These are phyloP conservation scores for Colletotrichum sp. DNA, from an alignment of 2,329 filamentous ascomycete species.

Conservation along the genomic window DNA sequence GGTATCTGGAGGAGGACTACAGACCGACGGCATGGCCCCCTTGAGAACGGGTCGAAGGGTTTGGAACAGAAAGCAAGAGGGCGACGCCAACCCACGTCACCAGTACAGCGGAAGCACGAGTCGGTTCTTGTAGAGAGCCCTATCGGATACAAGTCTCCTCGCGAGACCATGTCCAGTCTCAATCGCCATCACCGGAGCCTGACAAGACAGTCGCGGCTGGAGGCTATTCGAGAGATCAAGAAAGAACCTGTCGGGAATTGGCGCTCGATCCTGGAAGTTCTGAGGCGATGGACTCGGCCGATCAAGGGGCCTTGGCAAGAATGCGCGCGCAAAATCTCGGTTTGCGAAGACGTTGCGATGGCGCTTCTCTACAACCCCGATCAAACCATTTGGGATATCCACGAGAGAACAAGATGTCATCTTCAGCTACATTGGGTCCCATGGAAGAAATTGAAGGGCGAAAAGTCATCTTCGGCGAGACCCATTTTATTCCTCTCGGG, in stretches of 20 bases:
- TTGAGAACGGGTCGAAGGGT: neutral
- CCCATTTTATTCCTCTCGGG: constrained; percentile 9
- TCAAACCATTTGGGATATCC: constrained; percentile 31
- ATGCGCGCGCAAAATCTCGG: constrained; percentile 27
- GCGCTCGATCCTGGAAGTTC: constrained; percentile 40
- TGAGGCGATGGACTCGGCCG: constrained; percentile 41
- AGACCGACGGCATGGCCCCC: neutral
- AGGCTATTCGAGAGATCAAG: constrained; percentile 35
- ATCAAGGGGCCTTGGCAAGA: constrained; percentile 17
- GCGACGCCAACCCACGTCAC: neutral
- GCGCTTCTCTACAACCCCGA: constrained; percentile 23
- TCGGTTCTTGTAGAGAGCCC: constrained; percentile 33
- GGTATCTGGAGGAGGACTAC: neutral
- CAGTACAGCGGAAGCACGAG: neutral
- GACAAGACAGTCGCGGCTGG: constrained; percentile 40
- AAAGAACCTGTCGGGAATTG: constrained; percentile 39
- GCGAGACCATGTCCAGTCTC: constrained; percentile 21
- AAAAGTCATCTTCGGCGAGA: neutral
- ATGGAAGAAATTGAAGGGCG: neutral
- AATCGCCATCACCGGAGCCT: constrained; percentile 28
- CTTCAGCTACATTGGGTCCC: constrained; percentile 21
- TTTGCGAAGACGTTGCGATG: constrained; percentile 22
- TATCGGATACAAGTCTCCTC: constrained; percentile 21
- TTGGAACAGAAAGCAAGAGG: neutral
- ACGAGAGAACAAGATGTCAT: constrained; percentile 27